Evolutionary conservation across 805 yeast species (phyloP), one percentile per base, ranked within the genome.

Genomic region (Gaillardinia entomophila): DNA sequence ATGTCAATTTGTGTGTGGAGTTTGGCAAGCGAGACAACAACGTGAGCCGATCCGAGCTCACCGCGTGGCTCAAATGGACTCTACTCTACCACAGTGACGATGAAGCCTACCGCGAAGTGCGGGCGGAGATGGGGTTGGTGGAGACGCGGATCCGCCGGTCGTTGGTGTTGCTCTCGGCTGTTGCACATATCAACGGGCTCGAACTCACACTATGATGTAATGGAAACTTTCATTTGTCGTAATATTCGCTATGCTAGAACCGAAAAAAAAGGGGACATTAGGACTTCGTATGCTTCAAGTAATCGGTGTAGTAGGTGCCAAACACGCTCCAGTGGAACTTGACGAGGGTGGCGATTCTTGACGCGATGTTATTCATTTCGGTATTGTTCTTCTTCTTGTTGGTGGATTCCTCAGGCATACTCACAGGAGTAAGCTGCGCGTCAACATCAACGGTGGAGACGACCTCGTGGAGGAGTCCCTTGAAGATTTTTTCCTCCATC

Each of bases 261-360:
- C 17, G 10, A 20, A 16, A 16, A 6, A 22, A 25, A 25, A 25
- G 12, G 6, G 5, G 27, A 5, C 7, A n/a, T 8, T 10, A 14
- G 5, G 8, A 10, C 20, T 34, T 26, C 19, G 28, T 26, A 24
- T 22, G 31, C 18, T 33, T 35, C 14, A 37, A 32, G 37, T 48
- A 52, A 33, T 71, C 76, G 27, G 62, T 55, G 47, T 86, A 86
- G 58, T 79, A 78, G 27, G 70, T 69, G 20, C 85, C 88, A 57
- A 86, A 85, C 10, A 86, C 95, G 35, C 75, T 78, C 85, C 88
- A 81, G 56, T 86, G 94, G 60, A 86, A 81, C 37, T 77, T 79
- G 30, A 76, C 75, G 36, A 86, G 68, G 12, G 83, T 77, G 37
- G 78, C 71, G 32, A 82, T 61, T 44, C 84, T 73, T 32, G 71